Evolutionary conservation across 176 grass and related monocot species (phyloP).

Genomic region (Miscanthus lutarioriparius): DNA sequence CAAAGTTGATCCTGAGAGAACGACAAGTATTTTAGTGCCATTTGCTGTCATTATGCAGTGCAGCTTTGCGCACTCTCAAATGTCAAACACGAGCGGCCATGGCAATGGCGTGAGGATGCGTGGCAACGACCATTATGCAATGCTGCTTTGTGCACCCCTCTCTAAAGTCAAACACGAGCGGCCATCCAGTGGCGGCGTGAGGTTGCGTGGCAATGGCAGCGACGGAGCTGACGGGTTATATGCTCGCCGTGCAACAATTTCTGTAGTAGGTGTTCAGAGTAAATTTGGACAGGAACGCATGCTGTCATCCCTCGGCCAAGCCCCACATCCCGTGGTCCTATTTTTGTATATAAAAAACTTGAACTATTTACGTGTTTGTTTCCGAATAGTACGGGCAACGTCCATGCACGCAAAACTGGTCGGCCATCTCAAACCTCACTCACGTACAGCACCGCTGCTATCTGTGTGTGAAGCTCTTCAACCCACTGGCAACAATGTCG

Average conservation of each 20-base stretch:
- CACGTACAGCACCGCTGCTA: neutral
- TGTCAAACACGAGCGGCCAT: too few relatives aligned
- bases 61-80: too few relatives aligned
- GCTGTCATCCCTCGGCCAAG: neutral
- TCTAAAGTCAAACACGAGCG: too few relatives aligned
- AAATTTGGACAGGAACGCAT: neutral
- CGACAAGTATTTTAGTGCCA: neutral
- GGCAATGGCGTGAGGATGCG: neutral
- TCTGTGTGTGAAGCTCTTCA: slow-evolving; percentile 35
- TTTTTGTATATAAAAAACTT: slow-evolving; percentile 1
- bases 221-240: neutral
- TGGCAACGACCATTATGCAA: neutral
- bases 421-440: neutral
- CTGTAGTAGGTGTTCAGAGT: neutral
- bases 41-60: too few relatives aligned
- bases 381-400: neutral
- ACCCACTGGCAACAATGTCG: neutral
- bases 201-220: neutral
- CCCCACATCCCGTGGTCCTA: neutral
- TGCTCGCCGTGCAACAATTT: neutral
- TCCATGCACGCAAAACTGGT: slow-evolving; percentile 2
- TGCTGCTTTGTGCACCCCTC: too few relatives aligned
- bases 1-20: neutral
- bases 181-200: too few relatives aligned
- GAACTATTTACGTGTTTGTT: slow-evolving; percentile 31